A percentile compares a stretch with the other conserved stretches of the same genome.
These are phyloP conservation scores for Saccharum hybrid DNA, from an alignment of 202 grass and related monocot genomes.

Conservation along the genomic window DNA sequence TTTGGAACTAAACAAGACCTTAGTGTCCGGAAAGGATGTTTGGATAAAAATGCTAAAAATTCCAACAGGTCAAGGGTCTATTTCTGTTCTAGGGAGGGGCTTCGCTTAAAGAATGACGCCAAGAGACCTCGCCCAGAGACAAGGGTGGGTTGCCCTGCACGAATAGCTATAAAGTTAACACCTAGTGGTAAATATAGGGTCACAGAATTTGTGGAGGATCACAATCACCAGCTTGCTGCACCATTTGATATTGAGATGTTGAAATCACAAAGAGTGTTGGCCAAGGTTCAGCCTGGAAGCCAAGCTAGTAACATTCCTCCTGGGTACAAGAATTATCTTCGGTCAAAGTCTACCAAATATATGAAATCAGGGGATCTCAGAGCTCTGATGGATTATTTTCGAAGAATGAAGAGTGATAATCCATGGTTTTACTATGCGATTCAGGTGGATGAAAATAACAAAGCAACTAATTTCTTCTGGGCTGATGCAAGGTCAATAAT, in stretches of 20 bases:
- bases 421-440: slow-evolving; percentile 86
- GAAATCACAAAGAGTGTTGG: slow-evolving; percentile 61
- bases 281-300: slow-evolving; percentile 58
- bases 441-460: slow-evolving; percentile 87
- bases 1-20: too few relatives aligned
- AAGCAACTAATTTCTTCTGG: slow-evolving; percentile 88
- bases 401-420: slow-evolving; percentile 81
- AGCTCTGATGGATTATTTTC: slow-evolving; percentile 81
- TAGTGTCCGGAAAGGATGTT: slow-evolving; percentile 83
- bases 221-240: slow-evolving; percentile 89
- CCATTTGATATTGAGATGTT: slow-evolving; percentile 93
- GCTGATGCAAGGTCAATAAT: slow-evolving; percentile 76
- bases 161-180: slow-evolving; percentile 66
- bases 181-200: slow-evolving; percentile 75
- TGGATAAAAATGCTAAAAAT: slow-evolving; percentile 85
- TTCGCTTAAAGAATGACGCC: slow-evolving; percentile 74
- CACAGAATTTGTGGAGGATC: slow-evolving; percentile 75
- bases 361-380: slow-evolving; percentile 60
- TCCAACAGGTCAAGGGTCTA: slow-evolving; percentile 68
- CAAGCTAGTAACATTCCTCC: slow-evolving; percentile 62
- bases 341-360: slow-evolving; percentile 57
- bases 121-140: slow-evolving; percentile 70
- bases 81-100: slow-evolving; percentile 85
- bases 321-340: slow-evolving; percentile 85
- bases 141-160: slow-evolving; percentile 77